A percentile compares a stretch with the other conserved stretches of the same genome.
Evolutionary conservation across 139 green algal species (phyloP).

Genomic region (Picocystis salinarum): DNA sequence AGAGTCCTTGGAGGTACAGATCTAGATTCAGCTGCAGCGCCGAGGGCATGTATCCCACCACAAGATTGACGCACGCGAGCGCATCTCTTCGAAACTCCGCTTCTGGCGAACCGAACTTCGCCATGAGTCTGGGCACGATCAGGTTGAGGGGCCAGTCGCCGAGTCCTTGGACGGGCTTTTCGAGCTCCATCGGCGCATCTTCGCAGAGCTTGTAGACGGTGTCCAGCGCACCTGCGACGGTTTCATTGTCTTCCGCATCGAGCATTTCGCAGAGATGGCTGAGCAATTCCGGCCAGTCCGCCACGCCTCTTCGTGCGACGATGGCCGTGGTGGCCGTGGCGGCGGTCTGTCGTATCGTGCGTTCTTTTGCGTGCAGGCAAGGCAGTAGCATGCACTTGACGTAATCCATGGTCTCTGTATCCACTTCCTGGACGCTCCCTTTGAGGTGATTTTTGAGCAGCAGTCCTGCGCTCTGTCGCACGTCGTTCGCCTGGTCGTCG

Average conservation of each 20-base stretch:
- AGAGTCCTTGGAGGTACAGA: slow-evolving; percentile 57
- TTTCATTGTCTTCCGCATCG: slow-evolving; percentile 19
- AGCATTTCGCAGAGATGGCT: slow-evolving; percentile 27
- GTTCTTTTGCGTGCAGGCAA: slow-evolving; percentile 30
- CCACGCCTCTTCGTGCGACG: slow-evolving; percentile 27
- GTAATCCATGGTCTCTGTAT: slow-evolving; percentile 33
- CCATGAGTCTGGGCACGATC: slow-evolving; percentile 48
- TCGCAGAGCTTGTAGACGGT: slow-evolving; percentile 73
- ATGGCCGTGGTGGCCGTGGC: slow-evolving; percentile 45
- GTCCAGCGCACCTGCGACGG: slow-evolving; percentile 69
- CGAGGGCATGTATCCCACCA: slow-evolving; percentile 35
- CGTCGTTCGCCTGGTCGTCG: slow-evolving; percentile 43
- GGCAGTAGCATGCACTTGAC: slow-evolving; percentile 62
- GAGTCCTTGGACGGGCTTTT: slow-evolving; percentile 19
- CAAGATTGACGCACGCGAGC: slow-evolving; percentile 45
- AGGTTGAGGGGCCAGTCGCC: slow-evolving; percentile 10
- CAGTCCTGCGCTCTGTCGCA: slow-evolving; percentile 72
- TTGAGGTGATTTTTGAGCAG: slow-evolving; percentile 92
- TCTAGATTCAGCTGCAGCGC: slow-evolving; percentile 33
- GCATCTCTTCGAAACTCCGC: slow-evolving; percentile 23
- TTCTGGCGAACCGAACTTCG: slow-evolving; percentile 21
- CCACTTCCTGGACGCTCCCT: slow-evolving; percentile 27
- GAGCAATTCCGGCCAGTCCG: slow-evolving; percentile 63
- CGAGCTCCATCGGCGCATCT: slow-evolving; percentile 41
- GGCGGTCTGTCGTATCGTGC: slow-evolving; percentile 54